These are phyloP conservation scores for Colletotrichum tropicicola DNA, from an alignment of 2,329 filamentous ascomycete species.

Conservation along the genomic window DNA sequence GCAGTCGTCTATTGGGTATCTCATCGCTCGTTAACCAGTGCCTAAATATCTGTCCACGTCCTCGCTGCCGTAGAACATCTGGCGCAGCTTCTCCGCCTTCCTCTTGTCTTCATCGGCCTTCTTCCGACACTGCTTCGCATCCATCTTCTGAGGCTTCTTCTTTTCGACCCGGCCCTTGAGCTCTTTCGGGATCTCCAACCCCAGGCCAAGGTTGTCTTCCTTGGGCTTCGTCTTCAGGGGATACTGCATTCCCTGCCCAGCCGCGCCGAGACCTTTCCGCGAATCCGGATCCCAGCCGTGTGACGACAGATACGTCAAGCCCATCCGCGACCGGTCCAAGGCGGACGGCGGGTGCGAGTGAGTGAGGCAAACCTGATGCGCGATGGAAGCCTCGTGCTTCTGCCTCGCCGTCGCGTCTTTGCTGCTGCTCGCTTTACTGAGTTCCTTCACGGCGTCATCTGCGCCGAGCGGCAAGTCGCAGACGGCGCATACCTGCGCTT, in stretches of 20 bases:
- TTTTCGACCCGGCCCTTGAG: slow-evolving; percentile 49
- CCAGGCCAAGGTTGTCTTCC: slow-evolving; percentile 78
- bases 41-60: slow-evolving; percentile 81
- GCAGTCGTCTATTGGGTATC: slow-evolving; percentile 3
- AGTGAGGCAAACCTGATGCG: slow-evolving; percentile 75
- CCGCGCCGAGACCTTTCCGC: slow-evolving; percentile 74
- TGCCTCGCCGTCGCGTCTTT: slow-evolving; percentile 31
- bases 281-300: slow-evolving; percentile 82
- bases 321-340: slow-evolving; percentile 75
- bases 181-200: slow-evolving; percentile 56
- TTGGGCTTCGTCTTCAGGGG: slow-evolving; percentile 80
- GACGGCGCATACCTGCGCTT: slow-evolving; percentile 39
- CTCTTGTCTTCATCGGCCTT: slow-evolving; percentile 68
- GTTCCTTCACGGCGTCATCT: slow-evolving; percentile 14
- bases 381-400: slow-evolving; percentile 68
- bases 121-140: slow-evolving; percentile 76
- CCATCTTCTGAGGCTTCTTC: slow-evolving; percentile 60
- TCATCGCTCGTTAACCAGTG: slow-evolving; percentile 6
- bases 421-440: slow-evolving; percentile 26
- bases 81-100: slow-evolving; percentile 69
- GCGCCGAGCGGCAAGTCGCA: slow-evolving; percentile 46
- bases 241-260: slow-evolving; percentile 76
- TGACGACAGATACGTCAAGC: slow-evolving; percentile 70
- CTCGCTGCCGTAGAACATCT: slow-evolving; percentile 78
- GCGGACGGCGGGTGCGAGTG: slow-evolving; percentile 79